Conservation (phyloP, 106 monocot genomes). For the Acanthochlamys bracteata region DNA sequence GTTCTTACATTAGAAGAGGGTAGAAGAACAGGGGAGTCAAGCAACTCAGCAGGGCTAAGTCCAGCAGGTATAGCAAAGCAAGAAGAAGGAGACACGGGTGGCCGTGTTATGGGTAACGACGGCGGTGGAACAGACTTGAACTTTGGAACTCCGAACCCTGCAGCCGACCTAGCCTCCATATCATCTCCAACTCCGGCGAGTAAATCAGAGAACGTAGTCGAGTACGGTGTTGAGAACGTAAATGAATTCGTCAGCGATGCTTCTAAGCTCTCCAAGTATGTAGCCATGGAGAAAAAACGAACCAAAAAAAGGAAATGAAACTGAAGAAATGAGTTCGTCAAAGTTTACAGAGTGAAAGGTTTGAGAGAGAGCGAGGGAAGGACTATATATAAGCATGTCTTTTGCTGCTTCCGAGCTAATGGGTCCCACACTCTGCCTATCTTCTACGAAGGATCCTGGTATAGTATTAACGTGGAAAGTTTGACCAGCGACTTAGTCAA, state of each 20-base stretch:
- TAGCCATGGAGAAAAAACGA: slow-evolving; percentile 23
- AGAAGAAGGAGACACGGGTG: slow-evolving; percentile 55
- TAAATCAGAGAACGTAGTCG: slow-evolving; percentile 52
- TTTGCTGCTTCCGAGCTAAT: too few species aligned
- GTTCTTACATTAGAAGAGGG: slow-evolving; percentile 47
- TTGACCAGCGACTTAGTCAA: slow-evolving; percentile 25
- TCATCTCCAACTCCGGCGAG: slow-evolving; percentile 25
- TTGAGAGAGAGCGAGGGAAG: too few species aligned
- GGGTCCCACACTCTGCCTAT: too few species aligned
- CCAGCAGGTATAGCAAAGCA: slow-evolving; percentile 69
- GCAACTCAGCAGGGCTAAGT: slow-evolving; percentile 64
- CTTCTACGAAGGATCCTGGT: slow-evolving; percentile 22
- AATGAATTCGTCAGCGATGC: slow-evolving; percentile 32
- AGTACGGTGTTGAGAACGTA: slow-evolving; percentile 31
- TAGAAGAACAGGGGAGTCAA: slow-evolving; percentile 78
- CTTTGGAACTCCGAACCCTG: slow-evolving; percentile 40
- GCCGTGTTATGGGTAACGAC: slow-evolving; percentile 55
- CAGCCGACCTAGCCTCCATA: background rate
- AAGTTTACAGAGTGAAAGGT: too few species aligned
- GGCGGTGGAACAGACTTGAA: slow-evolving; percentile 64
- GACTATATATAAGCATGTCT: too few species aligned
- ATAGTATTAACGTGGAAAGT: slow-evolving; percentile 7
- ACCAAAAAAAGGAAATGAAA: too few species aligned
- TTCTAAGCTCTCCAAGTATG: slow-evolving; percentile 37
- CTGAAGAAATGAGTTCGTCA: too few species aligned